Evolutionary conservation across 306 rosid species (phyloP).

Genomic region (Quercus alba): DNA sequence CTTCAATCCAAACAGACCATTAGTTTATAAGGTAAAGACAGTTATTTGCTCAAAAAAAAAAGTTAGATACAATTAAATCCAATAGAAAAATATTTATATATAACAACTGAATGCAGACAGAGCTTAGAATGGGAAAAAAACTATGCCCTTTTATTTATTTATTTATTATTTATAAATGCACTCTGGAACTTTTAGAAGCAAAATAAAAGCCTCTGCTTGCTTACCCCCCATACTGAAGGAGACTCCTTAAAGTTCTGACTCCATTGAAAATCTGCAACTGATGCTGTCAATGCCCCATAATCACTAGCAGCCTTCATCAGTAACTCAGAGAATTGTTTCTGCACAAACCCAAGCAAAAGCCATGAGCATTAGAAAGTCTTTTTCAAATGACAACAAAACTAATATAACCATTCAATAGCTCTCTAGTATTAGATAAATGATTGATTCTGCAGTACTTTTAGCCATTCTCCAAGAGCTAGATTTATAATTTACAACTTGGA

Average conservation of each 20-base stretch:
- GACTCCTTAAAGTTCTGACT: conserved; percentile 96
- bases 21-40: neutral
- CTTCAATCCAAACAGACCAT: too few species aligned
- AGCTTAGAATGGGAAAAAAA: neutral
- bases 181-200: conserved; percentile 1
- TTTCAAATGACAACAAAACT: conserved; percentile 2
- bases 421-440: neutral
- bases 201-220: conserved; percentile 28
- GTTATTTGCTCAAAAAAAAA: too few species aligned
- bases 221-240: conserved; percentile 98
- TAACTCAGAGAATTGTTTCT: conserved; percentile 96
- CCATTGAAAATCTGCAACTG: conserved; percentile 97
- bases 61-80: neutral
- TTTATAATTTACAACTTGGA: neutral
- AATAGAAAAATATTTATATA: neutral
- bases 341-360: conserved; percentile 36
- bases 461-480: neutral
- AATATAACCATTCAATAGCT: neutral
- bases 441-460: neutral
- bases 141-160: neutral
- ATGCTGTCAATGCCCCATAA: conserved; percentile 91
- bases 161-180: neutral
- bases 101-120: neutral
- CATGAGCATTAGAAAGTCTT: conserved; percentile 18
- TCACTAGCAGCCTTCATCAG: conserved; percentile 98